Base-by-base conservation (phyloP, 2,329 filamentous ascomycete species). In the Chrysoporthe cubensis region DNA sequence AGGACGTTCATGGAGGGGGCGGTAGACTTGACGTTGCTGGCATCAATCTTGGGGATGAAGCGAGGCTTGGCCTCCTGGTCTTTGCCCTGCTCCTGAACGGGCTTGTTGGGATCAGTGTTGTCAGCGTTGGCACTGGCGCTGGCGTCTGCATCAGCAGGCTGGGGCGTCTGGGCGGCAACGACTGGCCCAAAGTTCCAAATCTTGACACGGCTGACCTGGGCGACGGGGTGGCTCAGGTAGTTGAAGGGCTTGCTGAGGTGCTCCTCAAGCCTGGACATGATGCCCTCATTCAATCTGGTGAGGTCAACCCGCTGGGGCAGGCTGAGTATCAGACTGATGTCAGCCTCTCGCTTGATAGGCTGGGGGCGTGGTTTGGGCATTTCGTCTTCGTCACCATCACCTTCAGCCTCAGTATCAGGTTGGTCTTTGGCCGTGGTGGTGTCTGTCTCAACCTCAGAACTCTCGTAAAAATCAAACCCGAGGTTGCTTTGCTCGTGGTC, bases 231-330 rank as follows among this genome's bases (percentile, higher is more conserved):
- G 3, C 64, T 76, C 32, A 83, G 78, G 6, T 79, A 80, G 71
- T 87, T 84, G 71, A 89, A 89, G 67, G 82, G 80, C 63, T 81
- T 80, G 70, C 75, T 79, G 67, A 89, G 79, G 52, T 86, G 66
- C 7, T 42, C 42, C 26, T 54, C 48, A 16, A 70, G 44, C 48
- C 62, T 68, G 18, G 66, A 64, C 59, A 64, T 56, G 44, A 70
- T 66, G 42, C 54, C 57, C 37, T 75, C 79, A 67, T 87, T 76
- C 14, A 90, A 80, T 3, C 80, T 78, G n/a, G 80, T 77, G 52
- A 90, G 76, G 67, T 89, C 86, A 43, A 79, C 79, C 71, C 81
- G 83, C 73, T 89, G 85, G 1, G 80, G 77, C 4, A 76, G 58
- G 26, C 77, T 84, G 48, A 88, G 75, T 63, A 85, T 74, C 37